phyloP scores from a whole-genome alignment of 257 asterid species.

The Prunella vulgaris region DNA sequence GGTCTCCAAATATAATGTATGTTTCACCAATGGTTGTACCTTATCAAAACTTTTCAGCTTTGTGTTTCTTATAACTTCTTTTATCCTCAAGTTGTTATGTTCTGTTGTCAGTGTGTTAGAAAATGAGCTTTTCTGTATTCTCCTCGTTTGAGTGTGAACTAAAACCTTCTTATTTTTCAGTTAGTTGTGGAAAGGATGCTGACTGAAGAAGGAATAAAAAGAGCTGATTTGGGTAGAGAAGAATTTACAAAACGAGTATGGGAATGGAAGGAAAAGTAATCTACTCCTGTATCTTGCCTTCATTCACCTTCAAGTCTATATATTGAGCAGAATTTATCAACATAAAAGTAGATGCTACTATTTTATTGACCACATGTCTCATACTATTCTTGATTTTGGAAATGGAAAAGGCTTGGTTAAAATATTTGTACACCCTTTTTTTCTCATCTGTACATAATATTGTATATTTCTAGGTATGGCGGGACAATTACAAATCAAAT shows the following conservation, averaged over 20 bases:
- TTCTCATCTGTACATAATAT: neutral
- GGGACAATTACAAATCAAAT: constrained; percentile 95
- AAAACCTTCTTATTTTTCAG: constrained; percentile 42
- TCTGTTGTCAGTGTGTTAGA: neutral
- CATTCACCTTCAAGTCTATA: neutral
- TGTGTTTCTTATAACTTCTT: neutral
- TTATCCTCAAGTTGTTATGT: constrained; percentile 7
- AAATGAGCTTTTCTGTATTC: constrained; percentile 3
- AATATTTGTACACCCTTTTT: neutral
- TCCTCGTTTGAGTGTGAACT: constrained; percentile 6
- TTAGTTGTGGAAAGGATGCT: constrained; percentile 99
- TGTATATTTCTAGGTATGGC: constrained; percentile 80
- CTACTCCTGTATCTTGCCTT: constrained; percentile 16
- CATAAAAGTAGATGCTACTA: neutral
- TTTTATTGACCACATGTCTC: neutral
- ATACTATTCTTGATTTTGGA: neutral
- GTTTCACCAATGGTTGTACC: constrained; percentile 11
- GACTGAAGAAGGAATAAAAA: constrained; percentile 81
- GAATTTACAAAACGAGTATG: constrained; percentile 89
- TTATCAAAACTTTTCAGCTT: neutral
- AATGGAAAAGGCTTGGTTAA: neutral
- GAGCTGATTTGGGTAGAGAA: constrained; percentile 87
- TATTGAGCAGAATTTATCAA: neutral
- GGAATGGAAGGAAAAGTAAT: constrained; percentile 99
- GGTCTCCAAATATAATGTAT: neutral